Evolutionary conservation across 352 stramenopile species (phyloP), one percentile per base, ranked within the genome.

Genomic region (Globisporangium rhizosaccharum): DNA sequence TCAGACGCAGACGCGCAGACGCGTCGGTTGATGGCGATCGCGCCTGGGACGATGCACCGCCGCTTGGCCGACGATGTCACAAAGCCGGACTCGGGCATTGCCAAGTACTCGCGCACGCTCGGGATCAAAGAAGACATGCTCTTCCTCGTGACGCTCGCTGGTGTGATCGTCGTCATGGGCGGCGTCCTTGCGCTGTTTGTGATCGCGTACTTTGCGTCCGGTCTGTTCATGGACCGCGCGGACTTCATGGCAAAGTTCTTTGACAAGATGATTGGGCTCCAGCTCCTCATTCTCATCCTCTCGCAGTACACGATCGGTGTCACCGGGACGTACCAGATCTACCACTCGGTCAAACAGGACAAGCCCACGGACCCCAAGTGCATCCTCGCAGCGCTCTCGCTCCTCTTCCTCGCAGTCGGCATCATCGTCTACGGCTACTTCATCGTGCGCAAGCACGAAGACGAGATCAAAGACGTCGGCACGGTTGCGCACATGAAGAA

Each of bases 251-350:
- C 37, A 51, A 91, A 92, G 56, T 92, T 90, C 56, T 89, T 88
- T 53, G 85, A 94, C 67, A 90, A 90, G 65, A 86, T 90, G 77
- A 90, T 94, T 46, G 81, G 82, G 26, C 56, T 91, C 17, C 64
- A 88, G 45, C 72, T 94, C 3, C 69, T 92, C 23, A 68, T 94
- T 25, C 61, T 76, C 0, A 90, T 94, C 30, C 60, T 94, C 9
- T 90, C 80, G 42, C 85, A 94, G 75, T 94, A 94, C 66, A 88
- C 82, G 39, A 85, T 94, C 39, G 82, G 83, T 67, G 81, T 94
- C 26, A 90, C 83, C 7, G 85, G 67, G 15, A 92, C 85, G 47
- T 94, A 87, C 66, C 85, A 94, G 66, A 90, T 94, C 56, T 89
- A 90, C 62, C 83, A 88, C 57, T 90, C 84, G 30, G 68, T 75